Evolutionary conservation across 2,329 filamentous ascomycete genomes (phyloP).

Genomic region (Drechslerella dactyloides): DNA sequence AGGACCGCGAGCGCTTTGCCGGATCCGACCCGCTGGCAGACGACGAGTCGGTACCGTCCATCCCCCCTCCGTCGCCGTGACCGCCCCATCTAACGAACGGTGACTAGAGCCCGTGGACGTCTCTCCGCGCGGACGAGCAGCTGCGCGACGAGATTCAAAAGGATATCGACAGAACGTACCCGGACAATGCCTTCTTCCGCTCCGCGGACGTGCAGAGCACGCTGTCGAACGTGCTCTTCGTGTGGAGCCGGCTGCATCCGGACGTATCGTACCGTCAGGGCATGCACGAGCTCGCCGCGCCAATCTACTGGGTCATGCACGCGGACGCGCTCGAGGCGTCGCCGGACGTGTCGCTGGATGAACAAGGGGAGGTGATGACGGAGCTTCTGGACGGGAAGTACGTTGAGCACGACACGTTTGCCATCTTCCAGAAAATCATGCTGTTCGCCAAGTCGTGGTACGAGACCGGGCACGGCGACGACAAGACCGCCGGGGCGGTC

Average conservation of each 20-base stretch:
- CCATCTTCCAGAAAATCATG: conserved; percentile 86
- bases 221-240: conserved; percentile 86
- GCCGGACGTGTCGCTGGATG: conserved; percentile 22
- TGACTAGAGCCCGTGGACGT: conserved; percentile 75
- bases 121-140: conserved; percentile 81
- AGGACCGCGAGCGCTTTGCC: conserved; percentile 47
- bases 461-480: conserved; percentile 67
- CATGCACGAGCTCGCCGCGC: conserved; percentile 95
- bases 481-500: conserved; percentile 59
- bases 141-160: conserved; percentile 88
- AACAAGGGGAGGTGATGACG: conserved; percentile 65
- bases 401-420: conserved; percentile 89
- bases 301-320: conserved; percentile 82
- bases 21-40: conserved; percentile 79
- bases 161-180: conserved; percentile 88
- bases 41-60: conserved; percentile 68
- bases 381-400: conserved; percentile 74
- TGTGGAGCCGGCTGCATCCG: conserved; percentile 92
- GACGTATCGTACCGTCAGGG: conserved; percentile 92
- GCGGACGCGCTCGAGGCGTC: conserved; percentile 71
- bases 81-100: background rate
- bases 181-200: conserved; percentile 89
- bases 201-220: conserved; percentile 77
- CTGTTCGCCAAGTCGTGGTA: conserved; percentile 85
- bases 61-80: conserved; percentile 11